These are phyloP conservation scores for Alternaria sp. DNA, from an alignment of 2,329 filamentous ascomycete species.

Conservation along the genomic window DNA sequence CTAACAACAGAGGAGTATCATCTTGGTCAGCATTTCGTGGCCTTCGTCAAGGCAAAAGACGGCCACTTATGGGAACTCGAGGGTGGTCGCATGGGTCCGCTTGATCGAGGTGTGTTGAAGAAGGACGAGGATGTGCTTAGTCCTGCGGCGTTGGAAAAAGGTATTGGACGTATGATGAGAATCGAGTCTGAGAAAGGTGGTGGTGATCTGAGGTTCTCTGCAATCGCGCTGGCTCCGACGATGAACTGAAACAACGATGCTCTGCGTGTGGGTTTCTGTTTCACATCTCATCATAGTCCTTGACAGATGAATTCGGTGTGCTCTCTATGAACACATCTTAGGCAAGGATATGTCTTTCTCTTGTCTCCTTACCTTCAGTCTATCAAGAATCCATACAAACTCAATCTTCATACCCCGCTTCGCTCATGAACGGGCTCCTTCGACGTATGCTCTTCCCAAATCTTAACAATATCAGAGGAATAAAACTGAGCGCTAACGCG, in stretches of 20 bases:
- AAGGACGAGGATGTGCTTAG: slow-evolving; percentile 58
- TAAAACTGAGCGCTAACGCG: slow-evolving; percentile 55
- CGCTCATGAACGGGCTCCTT: slow-evolving; percentile 52
- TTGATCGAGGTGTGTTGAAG: slow-evolving; percentile 54
- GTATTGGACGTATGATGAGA: slow-evolving; percentile 50
- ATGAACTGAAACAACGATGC: background rate
- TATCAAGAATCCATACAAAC: background rate
- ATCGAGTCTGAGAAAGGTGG: slow-evolving; percentile 50
- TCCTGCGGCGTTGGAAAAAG: slow-evolving; percentile 53
- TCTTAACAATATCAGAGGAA: slow-evolving; percentile 56
- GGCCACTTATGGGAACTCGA: slow-evolving; percentile 60
- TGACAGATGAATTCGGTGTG: background rate
- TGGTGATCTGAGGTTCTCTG: slow-evolving; percentile 56
- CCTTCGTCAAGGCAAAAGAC: slow-evolving; percentile 58
- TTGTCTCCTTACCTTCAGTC: background rate
- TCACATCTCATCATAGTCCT: no score
- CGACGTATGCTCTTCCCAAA: slow-evolving; percentile 55
- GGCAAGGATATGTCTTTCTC: background rate
- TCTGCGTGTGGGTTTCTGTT: background rate
- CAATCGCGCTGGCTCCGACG: slow-evolving; percentile 52
- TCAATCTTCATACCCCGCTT: slow-evolving; percentile 32
- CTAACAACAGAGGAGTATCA: slow-evolving; percentile 39
- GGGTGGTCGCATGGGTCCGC: slow-evolving; percentile 55
- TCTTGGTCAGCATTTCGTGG: slow-evolving; percentile 56
- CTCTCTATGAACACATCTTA: background rate